phyloP scores from a whole-genome alignment of 1,284 basidiomycete species.

The Puccinia hordei region DNA sequence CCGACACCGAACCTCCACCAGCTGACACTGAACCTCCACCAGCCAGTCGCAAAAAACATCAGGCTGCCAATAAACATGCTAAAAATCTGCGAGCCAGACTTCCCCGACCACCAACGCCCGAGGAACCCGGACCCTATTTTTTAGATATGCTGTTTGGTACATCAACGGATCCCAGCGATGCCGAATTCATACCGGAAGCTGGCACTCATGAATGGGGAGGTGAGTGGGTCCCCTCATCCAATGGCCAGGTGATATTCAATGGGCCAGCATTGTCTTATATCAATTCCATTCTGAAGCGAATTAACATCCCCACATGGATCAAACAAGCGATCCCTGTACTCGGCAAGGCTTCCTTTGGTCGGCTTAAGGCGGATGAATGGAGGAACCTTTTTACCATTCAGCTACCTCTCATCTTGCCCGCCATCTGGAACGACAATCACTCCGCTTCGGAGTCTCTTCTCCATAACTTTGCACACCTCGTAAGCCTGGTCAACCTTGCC shows the following conservation, averaged over 20 bases:
- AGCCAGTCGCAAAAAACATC: no score
- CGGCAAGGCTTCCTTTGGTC: constrained; percentile 37
- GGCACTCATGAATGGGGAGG: constrained; percentile 11
- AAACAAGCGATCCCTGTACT: constrained; percentile 19
- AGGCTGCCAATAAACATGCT: no score
- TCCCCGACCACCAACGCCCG: not conserved
- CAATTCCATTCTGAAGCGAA: not conserved
- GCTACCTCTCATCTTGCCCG: constrained; percentile 11
- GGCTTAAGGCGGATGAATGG: constrained; percentile 52
- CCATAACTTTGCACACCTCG: constrained; percentile 36
- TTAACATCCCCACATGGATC: constrained; percentile 33
- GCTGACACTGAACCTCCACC: not conserved
- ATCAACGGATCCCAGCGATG: not conserved
- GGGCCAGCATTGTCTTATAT: not conserved
- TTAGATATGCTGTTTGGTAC: not conserved
- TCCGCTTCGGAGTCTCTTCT: not conserved
- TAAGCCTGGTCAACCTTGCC: constrained; percentile 30
- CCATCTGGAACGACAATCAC: not conserved
- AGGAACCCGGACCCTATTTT: not conserved
- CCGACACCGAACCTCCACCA: not conserved
- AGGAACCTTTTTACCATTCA: constrained; percentile 22
- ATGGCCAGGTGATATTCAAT: constrained; percentile 7
- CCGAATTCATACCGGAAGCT: not conserved
- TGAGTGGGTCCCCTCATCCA: not conserved
- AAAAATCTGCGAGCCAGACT: not conserved